Base-by-base conservation (phyloP, 179 eudicot genomes). In the Heliamphora pulchella region DNA sequence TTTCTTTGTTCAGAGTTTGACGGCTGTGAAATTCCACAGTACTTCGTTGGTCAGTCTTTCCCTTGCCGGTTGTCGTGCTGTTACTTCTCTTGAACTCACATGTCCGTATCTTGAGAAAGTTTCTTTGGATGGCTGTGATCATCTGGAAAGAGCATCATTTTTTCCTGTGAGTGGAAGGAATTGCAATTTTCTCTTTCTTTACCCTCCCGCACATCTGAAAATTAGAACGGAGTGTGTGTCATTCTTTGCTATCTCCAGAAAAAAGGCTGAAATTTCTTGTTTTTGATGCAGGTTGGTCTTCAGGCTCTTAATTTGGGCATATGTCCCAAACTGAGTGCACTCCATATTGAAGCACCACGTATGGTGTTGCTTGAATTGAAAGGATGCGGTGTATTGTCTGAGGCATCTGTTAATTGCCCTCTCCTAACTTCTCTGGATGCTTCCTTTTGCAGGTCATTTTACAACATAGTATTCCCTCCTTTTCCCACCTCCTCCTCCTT, bases 91-190 rank as follows among this genome's bases (percentile, higher is more conserved):
- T 63, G 83, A 85, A 57, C 90, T 88, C 63, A 66, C 48, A 78
- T 89, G 92, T 80, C 92, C 89, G 50, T 74, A 65, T 79, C 90
- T 89, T 65, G 89, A 90, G 86, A 87, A 90, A 83, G 92, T 96
- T 75, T 89, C 92, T 71, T 82, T 96, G 82, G 97, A 94, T 91
- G 98, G 99, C 44, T 96, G 99, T 84, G 99, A 96, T 87, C 99
- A 91, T 90, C 98, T 96, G 77, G 96, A 94, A 89, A 87, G 84
- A 83, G 98, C 98, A 69, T 89, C 90, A 76, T 96, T 96, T 85
- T 82, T 83, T 76, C 96, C 96, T 22, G 99, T 96, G 86, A 91
- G 92, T 86, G 63, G 71, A 77, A 44, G 8, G 11, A 68, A 3
- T 67, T 68, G 5, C 46, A 7, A 31, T 85, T 13, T 14, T 17